Percentiles rank a stretch among this genome's conserved stretches.
phyloP scores from a whole-genome alignment of 768 basidiomycete genomes.

The Brasilioporus rufonigricans region DNA sequence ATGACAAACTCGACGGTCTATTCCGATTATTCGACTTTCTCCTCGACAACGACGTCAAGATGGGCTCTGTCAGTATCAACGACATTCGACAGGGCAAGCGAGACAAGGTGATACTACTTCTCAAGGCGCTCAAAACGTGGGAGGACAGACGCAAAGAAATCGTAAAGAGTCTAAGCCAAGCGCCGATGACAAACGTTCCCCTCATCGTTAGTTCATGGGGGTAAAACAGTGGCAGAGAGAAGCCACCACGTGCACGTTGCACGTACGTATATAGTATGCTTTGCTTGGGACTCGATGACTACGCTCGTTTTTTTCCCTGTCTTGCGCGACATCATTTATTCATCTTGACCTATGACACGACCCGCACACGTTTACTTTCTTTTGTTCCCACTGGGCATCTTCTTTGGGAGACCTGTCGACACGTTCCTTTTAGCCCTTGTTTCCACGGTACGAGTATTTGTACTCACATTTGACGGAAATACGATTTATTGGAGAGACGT shows the following conservation, averaged over 20 bases:
- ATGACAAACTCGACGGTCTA: slow-evolving; percentile 84
- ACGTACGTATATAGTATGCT: not conserved
- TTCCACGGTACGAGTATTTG: slow-evolving; percentile 1
- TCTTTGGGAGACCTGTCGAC: slow-evolving; percentile 7
- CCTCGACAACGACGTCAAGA: slow-evolving; percentile 87
- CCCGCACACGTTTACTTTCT: slow-evolving; percentile 3
- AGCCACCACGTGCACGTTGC: too few species aligned
- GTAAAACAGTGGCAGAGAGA: not conserved
- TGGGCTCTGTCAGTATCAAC: slow-evolving; percentile 91
- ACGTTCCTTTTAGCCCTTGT: slow-evolving; percentile 9
- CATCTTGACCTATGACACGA: too few species aligned
- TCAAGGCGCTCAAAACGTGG: slow-evolving; percentile 76
- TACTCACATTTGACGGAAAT: slow-evolving; percentile 15
- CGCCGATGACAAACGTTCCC: too few species aligned
- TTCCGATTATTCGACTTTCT: slow-evolving; percentile 91
- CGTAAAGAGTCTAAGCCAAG: slow-evolving; percentile 49
- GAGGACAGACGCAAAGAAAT: slow-evolving; percentile 70
- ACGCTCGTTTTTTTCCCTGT: slow-evolving; percentile 19
- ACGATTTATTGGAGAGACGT: slow-evolving; percentile 10
- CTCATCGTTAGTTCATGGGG: slow-evolving; percentile 1
- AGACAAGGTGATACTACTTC: slow-evolving; percentile 76
- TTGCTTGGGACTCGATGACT: slow-evolving; percentile 9
- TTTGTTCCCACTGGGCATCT: not conserved
- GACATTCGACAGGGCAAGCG: slow-evolving; percentile 82
- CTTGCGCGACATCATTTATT: slow-evolving; percentile 10